Conservation (phyloP, 1,139 yeast genomes). For the Waltiozyma sp. region DNA sequence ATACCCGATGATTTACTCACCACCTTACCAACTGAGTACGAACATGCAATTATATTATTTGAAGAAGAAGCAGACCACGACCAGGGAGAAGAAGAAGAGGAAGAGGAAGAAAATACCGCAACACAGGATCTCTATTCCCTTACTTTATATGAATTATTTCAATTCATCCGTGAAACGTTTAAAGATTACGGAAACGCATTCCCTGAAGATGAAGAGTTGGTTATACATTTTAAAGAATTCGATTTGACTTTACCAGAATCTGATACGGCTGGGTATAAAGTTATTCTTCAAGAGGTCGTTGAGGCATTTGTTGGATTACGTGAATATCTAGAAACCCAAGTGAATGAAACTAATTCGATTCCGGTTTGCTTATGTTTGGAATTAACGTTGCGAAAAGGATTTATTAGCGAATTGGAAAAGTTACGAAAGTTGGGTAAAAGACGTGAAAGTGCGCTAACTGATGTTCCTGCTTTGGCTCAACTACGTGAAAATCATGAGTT, state of each 20-base stretch:
- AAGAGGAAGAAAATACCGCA: constrained; percentile 1
- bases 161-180: constrained; percentile 11
- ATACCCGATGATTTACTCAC: constrained; percentile 2
- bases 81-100: not conserved
- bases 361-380: constrained; percentile 9
- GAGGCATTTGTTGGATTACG: constrained; percentile 7
- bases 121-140: constrained; percentile 3
- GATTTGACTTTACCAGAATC: constrained; percentile 11
- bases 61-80: constrained; percentile 5
- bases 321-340: not conserved
- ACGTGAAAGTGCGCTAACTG: not conserved
- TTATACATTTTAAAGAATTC: constrained; percentile 12
- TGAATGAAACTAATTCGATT: constrained; percentile 1
- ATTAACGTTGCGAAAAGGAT: constrained; percentile 8
- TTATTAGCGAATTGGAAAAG: constrained; percentile 5
- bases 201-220: constrained; percentile 11
- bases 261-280: constrained; percentile 8
- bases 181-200: constrained; percentile 11
- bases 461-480: not conserved
- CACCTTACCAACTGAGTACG: constrained; percentile 6
- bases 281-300: constrained; percentile 10
- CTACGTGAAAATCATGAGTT: not conserved
- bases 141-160: constrained; percentile 8
- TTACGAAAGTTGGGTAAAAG: not conserved
- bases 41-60: constrained; percentile 9